Evolutionary conservation across 805 yeast genomes (phyloP), one percentile per base, ranked within the genome.

Genomic region (Phaffomyces thermotolerans): DNA sequence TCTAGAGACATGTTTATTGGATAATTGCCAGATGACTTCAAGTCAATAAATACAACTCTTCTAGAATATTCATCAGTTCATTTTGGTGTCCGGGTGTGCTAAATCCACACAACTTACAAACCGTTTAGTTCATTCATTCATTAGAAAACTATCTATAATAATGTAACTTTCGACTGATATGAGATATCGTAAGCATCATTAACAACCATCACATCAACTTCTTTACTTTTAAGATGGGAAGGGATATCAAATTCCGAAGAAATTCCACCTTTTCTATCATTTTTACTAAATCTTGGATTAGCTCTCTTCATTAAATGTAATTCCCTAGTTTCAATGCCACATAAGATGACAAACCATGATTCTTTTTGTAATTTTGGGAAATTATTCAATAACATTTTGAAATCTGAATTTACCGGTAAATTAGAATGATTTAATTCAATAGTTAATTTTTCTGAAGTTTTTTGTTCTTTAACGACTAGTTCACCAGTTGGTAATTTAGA

Each of bases 291-390:
- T 39, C 60, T 68, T 3, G 93, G 93, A 23, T 84, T 80, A 5
- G 88, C 83, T 55, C 98, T 76, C 56, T 86, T 87, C 37, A 91
- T 66, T 35, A 82, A 69, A 33, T 74, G 62, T 24, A 91, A 58
- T 54, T 81, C 85, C 37, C 73, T 73, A 3, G 62, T 67, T 7
- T 66, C 63, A 24, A 64, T 63, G 48, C 79, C 78, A 47, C 75
- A 66, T 9, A 81, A 52, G 39, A 91, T 75, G 9, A 81, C 74
- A 60, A 91, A 87, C 98, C 99, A 93, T 0, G 95, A 79, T 59
- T 93, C 98, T 56, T 88, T 81, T 63, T 93, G 99, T 3, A 80
- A 69, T 62, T 93, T 91, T 37, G 96, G 95, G 66, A 86, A 93
- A 53, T 76, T 77, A 3, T 95, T 91, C 45, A 90, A 71, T 55